Base-by-base conservation (phyloP, 768 basidiomycete species). In the Calocybe indica region DNA sequence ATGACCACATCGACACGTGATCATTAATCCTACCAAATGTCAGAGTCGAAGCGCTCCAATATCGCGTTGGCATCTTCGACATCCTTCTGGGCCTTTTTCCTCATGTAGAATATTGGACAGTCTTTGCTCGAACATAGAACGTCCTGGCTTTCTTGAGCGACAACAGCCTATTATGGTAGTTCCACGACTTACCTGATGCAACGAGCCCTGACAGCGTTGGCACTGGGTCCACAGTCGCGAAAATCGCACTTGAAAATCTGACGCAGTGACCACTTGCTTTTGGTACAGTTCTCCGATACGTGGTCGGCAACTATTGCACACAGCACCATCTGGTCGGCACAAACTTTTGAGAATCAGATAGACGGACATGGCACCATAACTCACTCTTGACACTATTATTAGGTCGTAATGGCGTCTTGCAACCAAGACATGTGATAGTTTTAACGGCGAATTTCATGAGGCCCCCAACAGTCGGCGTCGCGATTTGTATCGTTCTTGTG, bases 391-490 rank as follows among this genome's bases (percentile, higher is more conserved):
- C 71, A 59, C 90, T 90, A 59, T 94, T 92, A 56, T 77, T 87
- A 4, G 78, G 66, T 39, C 80, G 76, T 51, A 99, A 61, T 7
- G 92, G 84, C 0, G 95, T 95, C 66, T 93, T 95, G 68, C 96
- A 99, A 0, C 95, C 91, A 41, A 99, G 71, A 59, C 96, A 99
- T 2, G 92, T 99, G 3, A 88, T 81, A 0, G 89, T 95, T 68
- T 93, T 95, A 29, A 97, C 92, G 0, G 94, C 93, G 58, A 97
- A 99, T 63, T 95, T 97, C 96, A 99, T 99, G 45, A 99, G 66
- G 22, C 96, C 96, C 12, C 96, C 96, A 7, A 92, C 81, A 0
- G 92, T 94, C 0, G 96, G 96, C 1, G 96, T 98, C 5, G 94
- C 93, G 43, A 98, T 97, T 53, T 92, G 85, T 41, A 99, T 96